Conservation (phyloP, 192 early-diverging fungal species). For the Umbelopsis ramanniana region DNA sequence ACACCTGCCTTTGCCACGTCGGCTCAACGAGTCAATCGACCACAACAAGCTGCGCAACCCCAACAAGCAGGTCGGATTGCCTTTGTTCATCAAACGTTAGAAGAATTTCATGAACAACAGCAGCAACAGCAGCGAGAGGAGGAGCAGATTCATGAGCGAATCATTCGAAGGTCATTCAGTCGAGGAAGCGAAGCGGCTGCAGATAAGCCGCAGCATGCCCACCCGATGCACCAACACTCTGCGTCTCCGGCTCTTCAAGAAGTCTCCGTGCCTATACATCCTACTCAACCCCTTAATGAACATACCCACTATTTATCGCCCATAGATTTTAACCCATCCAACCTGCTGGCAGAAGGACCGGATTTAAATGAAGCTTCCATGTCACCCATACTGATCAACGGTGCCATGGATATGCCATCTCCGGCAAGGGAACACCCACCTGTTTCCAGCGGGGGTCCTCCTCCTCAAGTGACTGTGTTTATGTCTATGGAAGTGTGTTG, state of each 20-base stretch:
- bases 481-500: constrained; percentile 57
- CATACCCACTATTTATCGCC: constrained; percentile 19
- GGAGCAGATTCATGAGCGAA: constrained; percentile 13
- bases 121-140: constrained; percentile 12
- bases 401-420: background rate
- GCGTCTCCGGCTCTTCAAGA: too few relatives aligned
- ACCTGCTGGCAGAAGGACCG: constrained; percentile 13
- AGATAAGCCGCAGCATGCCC: background rate
- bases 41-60: background rate
- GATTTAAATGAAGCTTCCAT: background rate
- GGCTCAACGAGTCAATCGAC: background rate
- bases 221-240: too few relatives aligned
- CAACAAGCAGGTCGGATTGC: constrained; percentile 5
- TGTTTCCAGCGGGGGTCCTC: background rate
- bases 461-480: constrained; percentile 38
- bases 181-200: background rate
- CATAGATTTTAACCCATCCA: constrained; percentile 17
- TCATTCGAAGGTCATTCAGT: background rate
- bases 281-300: constrained; percentile 24
- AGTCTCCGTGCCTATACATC: too few relatives aligned
- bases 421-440: too few relatives aligned
- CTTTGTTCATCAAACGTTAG: constrained; percentile 4
- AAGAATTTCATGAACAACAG: constrained; percentile 21
- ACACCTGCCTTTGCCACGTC: constrained; percentile 27
- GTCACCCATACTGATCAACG: constrained; percentile 14